Conservation (phyloP, 371 early-diverging fungal species). For the Mucor velutinosus region DNA sequence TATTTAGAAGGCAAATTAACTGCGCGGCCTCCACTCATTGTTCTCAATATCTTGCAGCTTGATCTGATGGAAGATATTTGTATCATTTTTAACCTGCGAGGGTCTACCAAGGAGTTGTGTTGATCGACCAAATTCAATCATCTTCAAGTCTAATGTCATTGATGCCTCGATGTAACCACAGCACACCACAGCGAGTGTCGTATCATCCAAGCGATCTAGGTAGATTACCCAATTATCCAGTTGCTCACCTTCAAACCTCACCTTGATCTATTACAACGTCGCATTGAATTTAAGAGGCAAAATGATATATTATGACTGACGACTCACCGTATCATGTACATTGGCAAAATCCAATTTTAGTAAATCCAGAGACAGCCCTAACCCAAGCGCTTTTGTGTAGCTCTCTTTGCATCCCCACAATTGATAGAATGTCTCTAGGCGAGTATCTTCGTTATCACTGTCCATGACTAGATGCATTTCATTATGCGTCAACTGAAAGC, state of each 20-base stretch:
- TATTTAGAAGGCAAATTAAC: not conserved
- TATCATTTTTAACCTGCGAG: not conserved
- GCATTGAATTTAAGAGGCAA: not conserved
- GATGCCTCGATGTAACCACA: not conserved
- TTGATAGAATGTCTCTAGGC: conserved; percentile 48
- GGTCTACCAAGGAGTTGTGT: conserved; percentile 12
- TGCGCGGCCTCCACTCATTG: conserved; percentile 18
- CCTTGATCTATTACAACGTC: conserved; percentile 6
- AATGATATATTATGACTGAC: not conserved
- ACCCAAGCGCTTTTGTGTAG: conserved; percentile 63
- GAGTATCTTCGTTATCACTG: conserved; percentile 10
- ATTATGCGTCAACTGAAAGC: conserved; percentile 32
- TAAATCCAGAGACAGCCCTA: conserved; percentile 56
- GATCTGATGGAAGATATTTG: conserved; percentile 6
- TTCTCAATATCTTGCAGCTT: conserved; percentile 14
- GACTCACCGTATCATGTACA: conserved; percentile 8
- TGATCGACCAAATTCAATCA: not conserved
- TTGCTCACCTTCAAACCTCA: conserved; percentile 14
- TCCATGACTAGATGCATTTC: conserved; percentile 32
- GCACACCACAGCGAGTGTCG: conserved; percentile 27
- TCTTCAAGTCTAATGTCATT: not conserved
- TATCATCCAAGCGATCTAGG: conserved; percentile 27
- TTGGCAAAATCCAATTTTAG: conserved; percentile 40
- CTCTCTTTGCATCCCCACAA: conserved; percentile 69
- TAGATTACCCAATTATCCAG: conserved; percentile 22